Evolutionary conservation across 73 alveolate genomes (phyloP).

Genomic region (Strombidium stylifer): DNA sequence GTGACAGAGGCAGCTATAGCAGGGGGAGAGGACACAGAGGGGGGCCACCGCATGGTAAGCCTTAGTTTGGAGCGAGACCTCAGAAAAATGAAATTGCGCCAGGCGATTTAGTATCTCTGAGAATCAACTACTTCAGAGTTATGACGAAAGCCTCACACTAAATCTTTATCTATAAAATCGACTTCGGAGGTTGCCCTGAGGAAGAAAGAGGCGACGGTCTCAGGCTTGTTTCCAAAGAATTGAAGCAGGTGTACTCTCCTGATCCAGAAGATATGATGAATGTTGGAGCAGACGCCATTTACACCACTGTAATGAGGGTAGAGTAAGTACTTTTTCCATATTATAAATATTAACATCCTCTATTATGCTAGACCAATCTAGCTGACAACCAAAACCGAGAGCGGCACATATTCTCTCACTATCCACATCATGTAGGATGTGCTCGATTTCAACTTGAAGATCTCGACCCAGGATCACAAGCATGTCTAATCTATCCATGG

Average conservation of each 20-base stretch:
- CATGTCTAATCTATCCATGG: neutral
- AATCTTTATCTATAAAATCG: neutral
- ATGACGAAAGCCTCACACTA: neutral
- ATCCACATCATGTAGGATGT: too few species aligned
- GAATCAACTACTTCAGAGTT: conserved; percentile 17
- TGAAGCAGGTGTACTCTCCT: too few species aligned
- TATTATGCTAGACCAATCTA: too few species aligned
- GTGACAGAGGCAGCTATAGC: neutral
- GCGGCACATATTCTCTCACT: too few species aligned
- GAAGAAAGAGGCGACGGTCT: too few species aligned
- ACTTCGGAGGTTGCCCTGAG: conserved; percentile 4
- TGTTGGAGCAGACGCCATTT: too few species aligned
- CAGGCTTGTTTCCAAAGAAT: too few species aligned
- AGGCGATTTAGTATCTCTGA: neutral
- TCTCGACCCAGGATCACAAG: neutral
- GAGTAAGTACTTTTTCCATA: too few species aligned
- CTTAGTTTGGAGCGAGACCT: neutral
- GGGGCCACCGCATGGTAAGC: neutral
- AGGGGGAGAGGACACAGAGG: conserved; percentile 23
- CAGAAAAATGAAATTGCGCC: neutral
- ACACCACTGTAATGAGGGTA: too few species aligned
- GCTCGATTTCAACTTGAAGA: neutral
- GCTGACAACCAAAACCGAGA: too few species aligned
- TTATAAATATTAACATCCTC: too few species aligned
- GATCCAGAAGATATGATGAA: too few species aligned